These are phyloP conservation scores for Capronia epimyces DNA, from an alignment of 2,329 filamentous ascomycete genomes.

Conservation along the genomic window DNA sequence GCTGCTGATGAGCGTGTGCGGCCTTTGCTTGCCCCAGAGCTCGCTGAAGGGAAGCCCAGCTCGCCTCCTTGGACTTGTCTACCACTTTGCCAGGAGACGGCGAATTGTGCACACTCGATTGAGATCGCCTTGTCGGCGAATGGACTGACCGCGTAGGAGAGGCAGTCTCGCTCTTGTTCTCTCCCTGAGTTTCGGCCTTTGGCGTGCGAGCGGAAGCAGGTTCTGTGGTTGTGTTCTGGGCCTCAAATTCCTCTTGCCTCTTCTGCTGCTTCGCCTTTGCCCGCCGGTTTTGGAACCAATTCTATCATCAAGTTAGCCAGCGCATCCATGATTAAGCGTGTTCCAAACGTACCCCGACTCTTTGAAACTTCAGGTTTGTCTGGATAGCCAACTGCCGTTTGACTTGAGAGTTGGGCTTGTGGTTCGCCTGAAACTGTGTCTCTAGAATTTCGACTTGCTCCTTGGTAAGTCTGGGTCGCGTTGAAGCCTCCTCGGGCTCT, in stretches of 20 bases:
- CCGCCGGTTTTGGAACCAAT: slow-evolving; percentile 51
- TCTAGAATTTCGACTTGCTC: slow-evolving; percentile 49
- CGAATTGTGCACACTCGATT: slow-evolving; percentile 28
- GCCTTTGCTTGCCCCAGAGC: slow-evolving; percentile 41
- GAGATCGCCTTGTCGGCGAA: slow-evolving; percentile 35
- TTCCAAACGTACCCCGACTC: slow-evolving; percentile 43
- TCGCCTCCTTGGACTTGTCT: slow-evolving; percentile 39
- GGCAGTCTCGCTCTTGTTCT: slow-evolving; percentile 30
- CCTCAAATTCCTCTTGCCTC: slow-evolving; percentile 45
- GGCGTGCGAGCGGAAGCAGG: slow-evolving; percentile 1
- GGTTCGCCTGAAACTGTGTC: slow-evolving; percentile 46
- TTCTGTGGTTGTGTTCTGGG: slow-evolving; percentile 12
- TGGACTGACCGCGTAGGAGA: slow-evolving; percentile 28
- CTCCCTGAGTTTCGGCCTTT: background rate
- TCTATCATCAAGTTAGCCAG: slow-evolving; percentile 34
- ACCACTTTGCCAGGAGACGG: slow-evolving; percentile 8
- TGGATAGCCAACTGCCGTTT: slow-evolving; percentile 47
- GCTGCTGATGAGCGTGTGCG: slow-evolving; percentile 33
- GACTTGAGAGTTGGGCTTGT: slow-evolving; percentile 47
- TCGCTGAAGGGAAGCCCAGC: slow-evolving; percentile 42
- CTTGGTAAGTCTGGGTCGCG: slow-evolving; percentile 47
- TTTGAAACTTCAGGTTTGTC: slow-evolving; percentile 45
- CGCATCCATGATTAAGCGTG: background rate
- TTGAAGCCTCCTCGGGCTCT: slow-evolving; percentile 45
- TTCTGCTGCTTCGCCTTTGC: slow-evolving; percentile 50